phyloP scores from a whole-genome alignment of 768 basidiomycete genomes.

The Lactifluus pinguis region DNA sequence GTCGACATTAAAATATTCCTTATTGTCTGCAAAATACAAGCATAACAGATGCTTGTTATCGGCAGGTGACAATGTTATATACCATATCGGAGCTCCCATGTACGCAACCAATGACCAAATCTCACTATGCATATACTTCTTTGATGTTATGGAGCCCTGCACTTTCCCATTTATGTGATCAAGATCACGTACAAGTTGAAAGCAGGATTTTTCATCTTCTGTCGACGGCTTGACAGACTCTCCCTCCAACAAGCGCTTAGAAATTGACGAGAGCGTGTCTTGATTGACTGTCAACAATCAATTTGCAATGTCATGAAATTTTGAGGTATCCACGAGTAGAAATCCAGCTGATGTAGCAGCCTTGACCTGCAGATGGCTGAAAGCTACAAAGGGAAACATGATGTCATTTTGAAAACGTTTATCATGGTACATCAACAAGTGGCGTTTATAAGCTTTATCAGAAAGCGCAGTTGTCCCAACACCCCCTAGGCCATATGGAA shows the following conservation, averaged over 20 bases:
- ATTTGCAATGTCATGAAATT: too few species aligned
- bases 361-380: too few species aligned
- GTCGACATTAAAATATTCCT: neutral
- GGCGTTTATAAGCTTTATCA: neutral
- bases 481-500: neutral
- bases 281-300: neutral
- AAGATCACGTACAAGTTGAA: neutral
- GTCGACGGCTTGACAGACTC: neutral
- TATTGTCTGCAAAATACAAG: neutral
- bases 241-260: neutral
- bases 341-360: too few species aligned
- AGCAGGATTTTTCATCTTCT: neutral
- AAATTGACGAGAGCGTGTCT: neutral
- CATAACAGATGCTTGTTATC: neutral
- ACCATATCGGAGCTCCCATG: neutral
- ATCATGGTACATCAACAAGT: neutral
- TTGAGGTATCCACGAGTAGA: too few species aligned
- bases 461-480: neutral
- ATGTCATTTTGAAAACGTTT: neutral
- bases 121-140: too few species aligned
- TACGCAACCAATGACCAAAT: neutral
- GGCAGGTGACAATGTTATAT: neutral
- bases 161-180: too few species aligned
- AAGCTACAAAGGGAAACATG: neutral
- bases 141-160: too few species aligned